These are phyloP conservation scores for Spergularia bocconei DNA, from an alignment of 148 eudicot species.

Conservation along the genomic window DNA sequence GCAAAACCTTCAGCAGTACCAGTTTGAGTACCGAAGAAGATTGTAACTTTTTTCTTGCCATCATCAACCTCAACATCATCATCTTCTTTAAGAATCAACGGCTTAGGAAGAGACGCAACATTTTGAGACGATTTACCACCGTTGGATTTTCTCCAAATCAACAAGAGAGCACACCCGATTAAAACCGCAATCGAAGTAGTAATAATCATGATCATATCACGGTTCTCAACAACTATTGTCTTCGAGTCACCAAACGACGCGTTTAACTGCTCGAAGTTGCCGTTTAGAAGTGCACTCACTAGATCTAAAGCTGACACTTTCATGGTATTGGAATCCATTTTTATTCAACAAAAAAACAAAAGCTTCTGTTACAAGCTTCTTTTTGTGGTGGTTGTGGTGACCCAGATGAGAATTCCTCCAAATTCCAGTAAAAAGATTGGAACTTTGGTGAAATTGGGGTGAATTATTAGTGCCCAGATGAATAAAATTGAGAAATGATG, in stretches of 20 bases:
- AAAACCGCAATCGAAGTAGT: conserved; percentile 72
- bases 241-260: conserved; percentile 38
- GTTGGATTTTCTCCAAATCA: conserved; percentile 55
- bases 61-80: conserved; percentile 75
- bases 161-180: conserved; percentile 52
- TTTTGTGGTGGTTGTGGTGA: background rate
- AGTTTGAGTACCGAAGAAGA: conserved; percentile 90
- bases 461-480: conserved; percentile 24
- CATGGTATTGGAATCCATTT: conserved; percentile 58
- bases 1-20: conserved; percentile 99
- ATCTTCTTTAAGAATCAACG: conserved; percentile 36
- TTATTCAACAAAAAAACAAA: background rate
- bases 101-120: conserved; percentile 35
- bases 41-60: conserved; percentile 63
- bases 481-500: background rate
- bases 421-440: conserved; percentile 5
- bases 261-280: conserved; percentile 46
- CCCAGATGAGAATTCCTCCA: conserved; percentile 22
- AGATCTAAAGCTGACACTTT: conserved; percentile 75
- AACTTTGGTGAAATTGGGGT: conserved; percentile 6
- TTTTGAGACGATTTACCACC: conserved; percentile 34
- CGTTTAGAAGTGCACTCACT: conserved; percentile 52
- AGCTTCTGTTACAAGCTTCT: no score
- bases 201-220: conserved; percentile 51
- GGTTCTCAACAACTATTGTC: conserved; percentile 50